Conservation (phyloP, 2,329 filamentous ascomycete species). For the Thermothelomyces thermophilus region DNA sequence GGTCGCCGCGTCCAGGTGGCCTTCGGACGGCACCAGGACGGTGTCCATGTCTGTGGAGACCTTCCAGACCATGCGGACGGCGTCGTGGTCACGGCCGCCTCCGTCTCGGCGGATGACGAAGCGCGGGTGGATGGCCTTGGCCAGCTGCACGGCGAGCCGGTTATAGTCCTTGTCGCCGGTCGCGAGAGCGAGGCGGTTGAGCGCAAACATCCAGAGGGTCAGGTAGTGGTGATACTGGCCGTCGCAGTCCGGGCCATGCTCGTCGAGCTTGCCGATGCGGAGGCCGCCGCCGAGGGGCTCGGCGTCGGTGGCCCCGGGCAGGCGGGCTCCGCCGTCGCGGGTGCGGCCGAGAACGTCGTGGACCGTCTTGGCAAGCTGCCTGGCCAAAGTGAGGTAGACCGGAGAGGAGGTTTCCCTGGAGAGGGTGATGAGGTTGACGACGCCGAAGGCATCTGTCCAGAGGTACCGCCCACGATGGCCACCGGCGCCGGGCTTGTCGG, state of each 20-base stretch:
- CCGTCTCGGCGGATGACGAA: constrained; percentile 36
- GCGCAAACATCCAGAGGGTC: constrained; percentile 57
- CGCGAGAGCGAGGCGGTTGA: constrained; percentile 47
- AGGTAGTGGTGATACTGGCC: constrained; percentile 58
- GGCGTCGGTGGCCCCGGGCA: constrained; percentile 45
- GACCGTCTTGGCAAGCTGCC: constrained; percentile 42
- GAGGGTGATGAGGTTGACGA: constrained; percentile 53
- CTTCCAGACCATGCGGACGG: constrained; percentile 48
- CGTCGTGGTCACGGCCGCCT: not conserved
- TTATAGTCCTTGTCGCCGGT: constrained; percentile 42
- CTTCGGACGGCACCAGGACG: constrained; percentile 44
- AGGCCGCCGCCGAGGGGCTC: constrained; percentile 49
- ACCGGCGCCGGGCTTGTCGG: constrained; percentile 38
- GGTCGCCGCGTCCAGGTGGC: constrained; percentile 50
- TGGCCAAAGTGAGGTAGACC: constrained; percentile 44
- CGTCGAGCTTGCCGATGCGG: constrained; percentile 50
- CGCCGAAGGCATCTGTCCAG: constrained; percentile 56
- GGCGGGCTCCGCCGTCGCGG: constrained; percentile 39
- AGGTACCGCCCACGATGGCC: constrained; percentile 53
- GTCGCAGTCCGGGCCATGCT: constrained; percentile 44
- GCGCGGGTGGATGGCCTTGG: constrained; percentile 44
- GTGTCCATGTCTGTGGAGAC: constrained; percentile 42
- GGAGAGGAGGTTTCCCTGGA: constrained; percentile 32
- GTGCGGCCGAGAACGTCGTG: constrained; percentile 48
- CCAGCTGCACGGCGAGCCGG: constrained; percentile 44